These are phyloP conservation scores for Alternaria sp. DNA, from an alignment of 2,329 filamentous ascomycete genomes.

Conservation along the genomic window DNA sequence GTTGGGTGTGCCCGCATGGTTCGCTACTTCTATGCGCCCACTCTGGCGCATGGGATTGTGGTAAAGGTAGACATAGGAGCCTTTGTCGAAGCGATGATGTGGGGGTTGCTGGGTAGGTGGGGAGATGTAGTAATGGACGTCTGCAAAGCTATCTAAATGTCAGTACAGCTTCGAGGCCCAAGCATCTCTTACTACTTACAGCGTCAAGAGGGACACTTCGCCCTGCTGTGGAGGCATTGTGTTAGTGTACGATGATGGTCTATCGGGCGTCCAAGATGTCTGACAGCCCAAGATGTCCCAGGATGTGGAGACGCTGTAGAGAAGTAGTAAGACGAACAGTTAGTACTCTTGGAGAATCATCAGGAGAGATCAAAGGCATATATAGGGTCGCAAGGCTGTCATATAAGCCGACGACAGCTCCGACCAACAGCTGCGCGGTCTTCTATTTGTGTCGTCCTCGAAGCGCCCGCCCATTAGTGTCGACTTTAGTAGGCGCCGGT, in stretches of 20 bases:
- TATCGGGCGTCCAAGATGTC: conserved; percentile 18
- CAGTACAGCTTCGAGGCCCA: conserved; percentile 13
- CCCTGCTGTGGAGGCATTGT: conserved; percentile 59
- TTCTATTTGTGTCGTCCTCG: conserved; percentile 47
- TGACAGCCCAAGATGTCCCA: conserved; percentile 9
- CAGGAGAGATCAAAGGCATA: conserved; percentile 20
- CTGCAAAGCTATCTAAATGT: conserved; percentile 68
- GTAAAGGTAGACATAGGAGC: conserved; percentile 82
- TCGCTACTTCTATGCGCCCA: conserved; percentile 78
- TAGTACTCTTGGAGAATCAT: conserved; percentile 21
- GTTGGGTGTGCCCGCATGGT: conserved; percentile 75
- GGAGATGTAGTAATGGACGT: conserved; percentile 81
- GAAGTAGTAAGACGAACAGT: conserved; percentile 15
- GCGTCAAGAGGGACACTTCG: conserved; percentile 57
- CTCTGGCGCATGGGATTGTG: conserved; percentile 73
- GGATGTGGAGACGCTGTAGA: conserved; percentile 7
- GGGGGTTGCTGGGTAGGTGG: conserved; percentile 71
- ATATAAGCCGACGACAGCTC: conserved; percentile 22
- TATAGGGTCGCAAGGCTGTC: conserved; percentile 25
- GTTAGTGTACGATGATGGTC: conserved; percentile 17
- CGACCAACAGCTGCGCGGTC: conserved; percentile 27
- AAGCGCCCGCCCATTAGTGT: conserved; percentile 43
- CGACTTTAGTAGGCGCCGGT: conserved; percentile 25
- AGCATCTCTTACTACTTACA: conserved; percentile 48
- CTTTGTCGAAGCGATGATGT: conserved; percentile 83